These are phyloP conservation scores for Calonectria pauciramosa DNA, from an alignment of 2,329 filamentous ascomycete species.

Conservation along the genomic window DNA sequence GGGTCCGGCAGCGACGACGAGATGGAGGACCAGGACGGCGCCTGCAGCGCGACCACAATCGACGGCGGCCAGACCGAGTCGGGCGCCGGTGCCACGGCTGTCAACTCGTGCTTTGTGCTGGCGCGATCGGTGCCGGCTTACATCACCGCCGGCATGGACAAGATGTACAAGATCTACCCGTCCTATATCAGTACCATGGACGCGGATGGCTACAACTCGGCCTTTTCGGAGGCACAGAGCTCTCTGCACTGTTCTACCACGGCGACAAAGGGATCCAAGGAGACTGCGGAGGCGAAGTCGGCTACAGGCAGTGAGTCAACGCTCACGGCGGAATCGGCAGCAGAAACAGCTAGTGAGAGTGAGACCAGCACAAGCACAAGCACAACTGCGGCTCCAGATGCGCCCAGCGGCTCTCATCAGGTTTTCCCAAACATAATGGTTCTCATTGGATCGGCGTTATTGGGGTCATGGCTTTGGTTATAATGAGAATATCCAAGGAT, in stretches of 20 bases:
- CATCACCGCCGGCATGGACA: slow-evolving; percentile 17
- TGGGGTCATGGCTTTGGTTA: slow-evolving; percentile 11
- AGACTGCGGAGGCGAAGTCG: not conserved
- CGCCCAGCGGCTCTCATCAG: not conserved
- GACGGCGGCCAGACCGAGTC: not conserved
- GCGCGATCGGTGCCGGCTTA: slow-evolving; percentile 15
- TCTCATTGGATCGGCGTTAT: slow-evolving; percentile 7
- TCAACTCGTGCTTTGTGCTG: slow-evolving; percentile 25
- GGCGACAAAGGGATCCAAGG: not conserved
- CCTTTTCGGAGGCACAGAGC: not conserved
- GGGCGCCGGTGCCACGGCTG: not conserved
- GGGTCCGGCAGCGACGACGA: slow-evolving; percentile 17
- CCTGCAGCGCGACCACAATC: slow-evolving; percentile 11
- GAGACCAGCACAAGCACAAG: not conserved
- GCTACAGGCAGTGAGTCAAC: not conserved
- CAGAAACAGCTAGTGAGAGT: not conserved
- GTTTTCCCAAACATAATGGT: not conserved
- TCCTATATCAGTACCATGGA: not conserved
- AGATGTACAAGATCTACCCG: not conserved
- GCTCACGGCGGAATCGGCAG: not conserved
- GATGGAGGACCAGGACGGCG: slow-evolving; percentile 15
- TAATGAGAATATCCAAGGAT: not conserved
- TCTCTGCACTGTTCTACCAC: not conserved
- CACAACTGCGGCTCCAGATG: not conserved
- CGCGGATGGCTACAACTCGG: slow-evolving; percentile 1